Percentiles rank a stretch among this genome's conserved stretches.
Conservation (phyloP, 73 alveolate species). For the Paramecium pentaurelia region DNA sequence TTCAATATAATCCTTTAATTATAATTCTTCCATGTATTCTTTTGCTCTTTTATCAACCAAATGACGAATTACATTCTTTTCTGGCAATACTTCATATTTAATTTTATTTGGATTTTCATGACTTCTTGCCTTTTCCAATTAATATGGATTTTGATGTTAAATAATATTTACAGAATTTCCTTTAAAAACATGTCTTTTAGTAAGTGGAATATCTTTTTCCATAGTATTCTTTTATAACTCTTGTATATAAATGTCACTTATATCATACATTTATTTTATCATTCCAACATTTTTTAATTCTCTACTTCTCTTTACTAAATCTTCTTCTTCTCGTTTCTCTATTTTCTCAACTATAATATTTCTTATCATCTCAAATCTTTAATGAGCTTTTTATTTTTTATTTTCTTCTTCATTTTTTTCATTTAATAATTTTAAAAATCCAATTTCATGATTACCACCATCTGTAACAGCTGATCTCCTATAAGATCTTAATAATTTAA, state of each 20-base stretch:
- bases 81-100: not conserved
- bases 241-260: not conserved
- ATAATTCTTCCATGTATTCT: not conserved
- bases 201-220: not conserved
- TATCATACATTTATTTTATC: not conserved
- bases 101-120: not conserved
- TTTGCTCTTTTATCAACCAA: not conserved
- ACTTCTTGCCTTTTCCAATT: not conserved
- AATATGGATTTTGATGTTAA: slow-evolving; percentile 13
- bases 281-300: not conserved
- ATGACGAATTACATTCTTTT: not conserved
- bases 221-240: not conserved
- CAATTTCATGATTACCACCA: not conserved
- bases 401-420: not conserved
- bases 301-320: not conserved
- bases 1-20: not conserved
- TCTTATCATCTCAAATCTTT: not conserved
- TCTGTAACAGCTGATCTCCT: not conserved
- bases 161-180: not conserved
- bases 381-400: not conserved
- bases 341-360: not conserved
- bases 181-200: not conserved
- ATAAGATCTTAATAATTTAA: not conserved
- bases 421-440: not conserved
- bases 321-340: not conserved